A percentile compares a stretch with the other conserved stretches of the same genome.
Conservation (phyloP, 352 stramenopile genomes). For the Phytopythium delawarense region DNA sequence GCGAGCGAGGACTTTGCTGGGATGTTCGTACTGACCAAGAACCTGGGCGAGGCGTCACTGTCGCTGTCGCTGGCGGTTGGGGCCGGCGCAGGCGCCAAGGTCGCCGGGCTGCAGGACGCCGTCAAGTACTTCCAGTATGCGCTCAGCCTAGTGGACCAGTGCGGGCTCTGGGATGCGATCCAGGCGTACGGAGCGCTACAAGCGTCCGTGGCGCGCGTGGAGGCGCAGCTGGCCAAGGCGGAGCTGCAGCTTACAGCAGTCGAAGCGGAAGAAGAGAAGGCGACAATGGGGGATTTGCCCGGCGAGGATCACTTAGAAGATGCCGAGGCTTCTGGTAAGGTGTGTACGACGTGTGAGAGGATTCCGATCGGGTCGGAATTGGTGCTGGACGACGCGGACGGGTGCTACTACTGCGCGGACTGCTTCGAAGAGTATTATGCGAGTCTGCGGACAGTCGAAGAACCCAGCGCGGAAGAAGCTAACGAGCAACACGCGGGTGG, state of each 20-base stretch:
- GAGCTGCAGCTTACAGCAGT: conserved; percentile 14
- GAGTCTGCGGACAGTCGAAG: conserved; percentile 1
- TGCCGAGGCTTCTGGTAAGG: background rate
- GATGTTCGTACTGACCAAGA: conserved; percentile 67
- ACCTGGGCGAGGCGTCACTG: conserved; percentile 52
- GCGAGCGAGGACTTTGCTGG: conserved; percentile 37
- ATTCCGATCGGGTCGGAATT: conserved; percentile 13
- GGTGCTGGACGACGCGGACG: conserved; percentile 58
- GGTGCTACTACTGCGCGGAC: conserved; percentile 54
- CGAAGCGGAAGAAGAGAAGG: background rate
- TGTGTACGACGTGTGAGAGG: conserved; percentile 53
- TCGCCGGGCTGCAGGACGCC: conserved; percentile 20
- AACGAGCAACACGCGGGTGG: background rate
- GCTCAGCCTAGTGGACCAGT: conserved; percentile 39
- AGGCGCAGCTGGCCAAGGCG: conserved; percentile 11
- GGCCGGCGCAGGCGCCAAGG: background rate
- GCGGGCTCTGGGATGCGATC: conserved; percentile 21
- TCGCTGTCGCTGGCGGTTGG: conserved; percentile 9
- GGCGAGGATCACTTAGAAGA: no score
- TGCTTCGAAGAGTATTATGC: conserved; percentile 75
- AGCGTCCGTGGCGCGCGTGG: conserved; percentile 21
- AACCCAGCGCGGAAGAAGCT: conserved; percentile 1
- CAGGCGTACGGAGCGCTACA: conserved; percentile 20
- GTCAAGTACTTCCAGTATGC: conserved; percentile 45
- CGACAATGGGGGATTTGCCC: no score